phyloP scores from a whole-genome alignment of 2,329 filamentous ascomycete species.

The Microcyclospora pomicola region DNA sequence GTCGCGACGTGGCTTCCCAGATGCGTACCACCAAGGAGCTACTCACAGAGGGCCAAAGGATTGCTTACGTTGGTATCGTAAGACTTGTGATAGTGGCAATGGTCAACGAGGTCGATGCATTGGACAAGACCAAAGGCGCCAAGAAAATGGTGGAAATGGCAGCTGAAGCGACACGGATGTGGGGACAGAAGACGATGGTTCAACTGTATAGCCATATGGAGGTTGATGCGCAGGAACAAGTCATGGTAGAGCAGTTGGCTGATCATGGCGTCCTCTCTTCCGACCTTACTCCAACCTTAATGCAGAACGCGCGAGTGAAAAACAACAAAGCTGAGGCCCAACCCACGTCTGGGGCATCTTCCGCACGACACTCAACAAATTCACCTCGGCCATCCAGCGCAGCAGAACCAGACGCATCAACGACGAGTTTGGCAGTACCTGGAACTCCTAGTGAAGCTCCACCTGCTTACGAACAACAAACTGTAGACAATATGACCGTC shows the following conservation, averaged over 20 bases:
- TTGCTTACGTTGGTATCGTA: slow-evolving; percentile 88
- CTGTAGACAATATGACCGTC: slow-evolving; percentile 63
- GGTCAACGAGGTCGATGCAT: slow-evolving; percentile 50
- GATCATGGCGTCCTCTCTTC: slow-evolving; percentile 77
- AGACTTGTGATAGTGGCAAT: slow-evolving; percentile 69
- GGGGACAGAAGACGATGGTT: slow-evolving; percentile 97
- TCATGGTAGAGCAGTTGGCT: slow-evolving; percentile 96
- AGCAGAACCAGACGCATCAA: slow-evolving; percentile 7
- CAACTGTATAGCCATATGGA: slow-evolving; percentile 94
- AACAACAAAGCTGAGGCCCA: slow-evolving; percentile 45
- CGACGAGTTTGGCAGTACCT: slow-evolving; percentile 12
- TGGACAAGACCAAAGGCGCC: slow-evolving; percentile 49
- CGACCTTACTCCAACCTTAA: slow-evolving; percentile 73
- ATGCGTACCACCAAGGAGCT: slow-evolving; percentile 93
- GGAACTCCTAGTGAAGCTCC: slow-evolving; percentile 23
- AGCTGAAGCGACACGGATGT: slow-evolving; percentile 76
- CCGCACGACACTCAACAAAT: slow-evolving; percentile 19
- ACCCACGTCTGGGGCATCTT: slow-evolving; percentile 13
- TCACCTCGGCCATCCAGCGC: slow-evolving; percentile 12
- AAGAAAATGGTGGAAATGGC: slow-evolving; percentile 60
- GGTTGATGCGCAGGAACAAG: slow-evolving; percentile 75
- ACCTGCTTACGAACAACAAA: slow-evolving; percentile 45
- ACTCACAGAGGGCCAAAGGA: slow-evolving; percentile 84
- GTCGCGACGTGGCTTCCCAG: slow-evolving; percentile 67
- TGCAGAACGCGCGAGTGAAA: slow-evolving; percentile 82